Evolutionary conservation across 129 eudicot genomes (phyloP), one percentile per base, ranked within the genome.

Genomic region (Centaurea solstitialis): DNA sequence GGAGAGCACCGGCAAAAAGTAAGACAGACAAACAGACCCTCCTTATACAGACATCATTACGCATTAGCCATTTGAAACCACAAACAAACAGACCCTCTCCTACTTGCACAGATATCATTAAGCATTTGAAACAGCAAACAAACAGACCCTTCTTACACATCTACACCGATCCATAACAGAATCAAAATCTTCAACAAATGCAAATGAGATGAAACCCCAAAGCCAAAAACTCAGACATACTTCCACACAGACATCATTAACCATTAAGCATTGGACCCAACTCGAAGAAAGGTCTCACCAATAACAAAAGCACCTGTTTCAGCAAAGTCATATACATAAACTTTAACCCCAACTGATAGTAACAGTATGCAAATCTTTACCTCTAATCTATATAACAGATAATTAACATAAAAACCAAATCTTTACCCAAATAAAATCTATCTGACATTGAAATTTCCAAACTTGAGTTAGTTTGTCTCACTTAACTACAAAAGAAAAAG

Each of bases 391-490:
- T n/a, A n/a, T n/a, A 20, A 23, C 74, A 67, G 6, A 21, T 0
- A 12, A 65, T 22, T 5, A 4, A 24, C 73, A 73, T 73, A 41
- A 24, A 73, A 61, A 40, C 20, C 73, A n/a, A 80, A 80, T 38
- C 78, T 57, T 45, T 30, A 50, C 61, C 72, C 72, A n/a, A 68
- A 81, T 53, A 74, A 62, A 67, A 40, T 5, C 53, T 74, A 70
- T 64, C 50, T 8, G 62, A 72, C 50, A 59, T 72, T n/a, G 17
- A 86, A 18, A 23, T 85, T 3, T 26, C 65, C 33, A 45, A 59
- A 21, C 76, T 65, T 21, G 22, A 79, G 77, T 76, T 76, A 82
- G 82, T 64, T 78, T 45, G 45, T 18, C 75, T 75, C 66, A 45
- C 37, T 81, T 9, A 70, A 80, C 84, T 85, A 81, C 85, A 76